Base-by-base conservation (phyloP, 2,329 filamentous ascomycete genomes). In the Dothideomycetidae sp. region DNA sequence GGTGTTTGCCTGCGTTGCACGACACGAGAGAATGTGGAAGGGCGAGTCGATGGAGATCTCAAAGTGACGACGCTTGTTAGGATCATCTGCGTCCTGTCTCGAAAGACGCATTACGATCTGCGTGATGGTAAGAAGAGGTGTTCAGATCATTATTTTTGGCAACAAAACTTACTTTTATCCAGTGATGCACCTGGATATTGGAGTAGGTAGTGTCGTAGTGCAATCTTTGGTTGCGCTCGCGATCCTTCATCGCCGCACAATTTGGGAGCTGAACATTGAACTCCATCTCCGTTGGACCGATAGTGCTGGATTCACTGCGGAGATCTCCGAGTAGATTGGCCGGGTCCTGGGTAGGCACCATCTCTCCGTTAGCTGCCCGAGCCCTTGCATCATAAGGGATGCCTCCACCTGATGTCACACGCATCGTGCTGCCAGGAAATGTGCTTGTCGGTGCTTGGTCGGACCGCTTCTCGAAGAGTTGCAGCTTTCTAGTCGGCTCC, bases 11-110 rank as follows among this genome's bases (percentile, higher is more conserved):
- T 90, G 81, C 1, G 84, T 92, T n/a, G 86, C 85, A 44, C 81
- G 81, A 62, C 86, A 94, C 44, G 86, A 88, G 33, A 93, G 78
- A 31, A 93, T 83, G 44, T 88, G 88, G 54, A 94, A 88, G 1
- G 86, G 86, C 1, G 85, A 93, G 59, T 94, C 86, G 49, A 94
- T 94, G 47, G 84, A 93, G 50, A 93, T 93, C 57, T 94, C 86
- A 48, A 93, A 94, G 54, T 93, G 86, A 21, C 85, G 73, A 45
- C 85, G 74, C 53, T 86, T 86, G 1, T 66, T 67, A 0, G 84
- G 76, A 50, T 93, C 81, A 9, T 78, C 74, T 28, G 77, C 71
- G 49, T 93, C 86, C 10, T 80, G 65, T 49, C 83, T 84, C 18
- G 85, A 93, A 32, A 94, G 77, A 36, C 86, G 79, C 75, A 94